Evolutionary conservation across 192 early-diverging fungal genomes (phyloP).

Genomic region (Geosiphon pyriformis): DNA sequence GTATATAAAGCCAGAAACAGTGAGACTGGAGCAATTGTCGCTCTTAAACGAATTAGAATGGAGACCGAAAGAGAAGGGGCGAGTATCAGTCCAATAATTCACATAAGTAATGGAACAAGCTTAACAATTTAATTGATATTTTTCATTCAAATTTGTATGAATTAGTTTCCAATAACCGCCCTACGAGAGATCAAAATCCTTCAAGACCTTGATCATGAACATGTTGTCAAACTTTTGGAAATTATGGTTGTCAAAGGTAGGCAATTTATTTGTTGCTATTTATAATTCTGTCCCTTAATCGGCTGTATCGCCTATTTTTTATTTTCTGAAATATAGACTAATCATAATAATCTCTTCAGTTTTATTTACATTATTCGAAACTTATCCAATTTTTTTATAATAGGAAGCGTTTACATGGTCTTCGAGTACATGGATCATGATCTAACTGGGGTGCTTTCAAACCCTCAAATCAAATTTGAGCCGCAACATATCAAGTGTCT

Average conservation of each 20-base stretch:
- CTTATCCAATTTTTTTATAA: no score
- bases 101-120: background rate
- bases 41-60: conserved; percentile 78
- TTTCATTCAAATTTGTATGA: background rate
- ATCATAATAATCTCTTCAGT: no score
- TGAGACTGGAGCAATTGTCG: conserved; percentile 64
- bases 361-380: no score
- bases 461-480: conserved; percentile 64
- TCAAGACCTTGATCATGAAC: conserved; percentile 58
- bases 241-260: conserved; percentile 63
- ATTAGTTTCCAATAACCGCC: conserved; percentile 75
- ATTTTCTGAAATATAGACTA: no score
- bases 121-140: no score
- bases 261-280: no score
- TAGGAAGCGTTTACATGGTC: conserved; percentile 72
- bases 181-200: conserved; percentile 82
- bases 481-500: conserved; percentile 82
- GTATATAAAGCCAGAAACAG: conserved; percentile 76
- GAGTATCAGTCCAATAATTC: conserved; percentile 18
- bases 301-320: no score
- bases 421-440: conserved; percentile 90
- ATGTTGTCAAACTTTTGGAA: conserved; percentile 70
- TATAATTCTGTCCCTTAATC: no score
- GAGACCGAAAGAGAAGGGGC: conserved; percentile 74
- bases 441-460: conserved; percentile 68